Evolutionary conservation across 2,329 filamentous ascomycete genomes (phyloP).

Genomic region (Xylaria polymorpha): DNA sequence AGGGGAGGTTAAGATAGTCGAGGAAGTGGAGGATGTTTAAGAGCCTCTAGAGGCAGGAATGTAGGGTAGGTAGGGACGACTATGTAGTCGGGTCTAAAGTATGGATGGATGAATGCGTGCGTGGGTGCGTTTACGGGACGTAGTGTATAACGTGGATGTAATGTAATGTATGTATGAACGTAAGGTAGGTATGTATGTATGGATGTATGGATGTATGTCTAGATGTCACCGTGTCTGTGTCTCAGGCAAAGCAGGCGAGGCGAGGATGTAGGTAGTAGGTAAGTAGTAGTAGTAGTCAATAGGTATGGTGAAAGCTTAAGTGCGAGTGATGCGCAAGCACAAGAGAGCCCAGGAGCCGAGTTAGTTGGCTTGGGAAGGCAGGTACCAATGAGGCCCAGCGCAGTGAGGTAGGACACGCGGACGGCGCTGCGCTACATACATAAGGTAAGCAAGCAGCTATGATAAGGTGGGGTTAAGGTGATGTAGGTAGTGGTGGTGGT

Average conservation of each 20-base stretch:
- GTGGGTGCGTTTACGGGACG: not conserved
- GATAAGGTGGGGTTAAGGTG: slow-evolving; percentile 12
- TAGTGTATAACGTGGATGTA: not conserved
- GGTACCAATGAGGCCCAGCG: not conserved
- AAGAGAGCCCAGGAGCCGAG: not conserved
- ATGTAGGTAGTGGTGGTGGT: not conserved
- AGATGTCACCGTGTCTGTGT: slow-evolving; percentile 14
- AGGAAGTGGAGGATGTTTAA: not conserved
- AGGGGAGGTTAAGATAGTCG: not conserved
- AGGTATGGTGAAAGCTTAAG: slow-evolving; percentile 1
- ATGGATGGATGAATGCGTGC: not conserved
- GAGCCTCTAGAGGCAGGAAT: not conserved
- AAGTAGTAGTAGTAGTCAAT: not conserved
- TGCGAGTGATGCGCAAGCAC: slow-evolving; percentile 15
- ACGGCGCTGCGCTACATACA: slow-evolving; percentile 8
- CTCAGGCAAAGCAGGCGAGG: not conserved
- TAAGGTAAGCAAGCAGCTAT: not conserved
- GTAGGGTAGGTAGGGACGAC: not conserved
- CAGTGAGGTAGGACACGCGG: slow-evolving; percentile 13
- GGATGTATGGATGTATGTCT: slow-evolving; percentile 10
- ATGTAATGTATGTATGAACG: not conserved
- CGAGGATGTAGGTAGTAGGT: slow-evolving; percentile 8
- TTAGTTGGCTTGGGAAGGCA: slow-evolving; percentile 6
- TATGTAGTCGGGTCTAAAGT: too few species aligned
- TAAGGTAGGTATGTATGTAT: slow-evolving; percentile 17